These are phyloP conservation scores for Ephemerocybe angulata DNA, from an alignment of 768 basidiomycete genomes.

Conservation along the genomic window DNA sequence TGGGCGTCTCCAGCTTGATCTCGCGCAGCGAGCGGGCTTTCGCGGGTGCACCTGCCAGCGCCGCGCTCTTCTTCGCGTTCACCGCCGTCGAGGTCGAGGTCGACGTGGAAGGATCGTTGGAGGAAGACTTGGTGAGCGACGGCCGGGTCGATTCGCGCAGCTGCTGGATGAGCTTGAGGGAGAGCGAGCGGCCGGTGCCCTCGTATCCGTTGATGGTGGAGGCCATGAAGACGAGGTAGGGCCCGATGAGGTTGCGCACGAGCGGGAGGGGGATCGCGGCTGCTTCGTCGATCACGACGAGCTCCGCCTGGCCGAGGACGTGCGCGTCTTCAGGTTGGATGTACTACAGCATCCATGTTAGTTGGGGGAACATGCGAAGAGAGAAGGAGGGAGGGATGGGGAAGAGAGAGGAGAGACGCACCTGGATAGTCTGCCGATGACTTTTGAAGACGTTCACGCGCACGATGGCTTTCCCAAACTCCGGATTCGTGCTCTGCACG, in stretches of 20 bases:
- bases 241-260: conserved; percentile 90
- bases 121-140: conserved; percentile 62
- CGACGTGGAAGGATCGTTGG: conserved; percentile 44
- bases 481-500: conserved; percentile 89
- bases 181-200: conserved; percentile 97
- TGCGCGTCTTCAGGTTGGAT: conserved; percentile 98
- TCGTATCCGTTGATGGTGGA: conserved; percentile 99
- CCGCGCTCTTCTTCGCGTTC: neutral
- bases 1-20: conserved; percentile 92
- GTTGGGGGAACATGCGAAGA: conserved; percentile 1
- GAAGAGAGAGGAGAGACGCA: conserved; percentile 28
- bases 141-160: conserved; percentile 88
- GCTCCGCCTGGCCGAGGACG: conserved; percentile 94
- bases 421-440: conserved; percentile 96
- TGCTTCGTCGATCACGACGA: conserved; percentile 97
- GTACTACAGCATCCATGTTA: conserved; percentile 60
- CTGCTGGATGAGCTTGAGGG: conserved; percentile 96
- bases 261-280: conserved; percentile 97
- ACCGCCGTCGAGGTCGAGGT: neutral
- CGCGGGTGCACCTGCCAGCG: conserved; percentile 46
- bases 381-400: neutral
- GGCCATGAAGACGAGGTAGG: conserved; percentile 96
- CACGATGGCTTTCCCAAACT: conserved; percentile 93
- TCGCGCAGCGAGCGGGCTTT: conserved; percentile 81
- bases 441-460: conserved; percentile 90